Base-by-base conservation (phyloP, 2,329 filamentous ascomycete species). In the Penicillium sp. region DNA sequence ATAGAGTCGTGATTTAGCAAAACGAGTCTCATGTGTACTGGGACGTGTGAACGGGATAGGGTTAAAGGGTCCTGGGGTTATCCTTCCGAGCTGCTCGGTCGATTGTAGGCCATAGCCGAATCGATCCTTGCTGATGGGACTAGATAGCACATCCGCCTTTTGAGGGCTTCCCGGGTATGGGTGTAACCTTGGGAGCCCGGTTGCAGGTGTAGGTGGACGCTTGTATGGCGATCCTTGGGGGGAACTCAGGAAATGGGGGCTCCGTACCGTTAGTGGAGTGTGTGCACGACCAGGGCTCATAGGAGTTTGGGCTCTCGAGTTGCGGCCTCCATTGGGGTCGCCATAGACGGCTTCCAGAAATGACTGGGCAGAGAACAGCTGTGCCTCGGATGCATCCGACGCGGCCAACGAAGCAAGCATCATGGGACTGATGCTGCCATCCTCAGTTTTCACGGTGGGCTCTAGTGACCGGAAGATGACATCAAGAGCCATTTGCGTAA, bases 401-500 rank as follows among this genome's bases (percentile, higher is more conserved):
- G 83, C 79, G 46, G 83, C 82, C 10, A 96, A 77, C 1, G 89
- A 91, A 0, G 86, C 79, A 56, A 93, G 83, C 4, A 88, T 78
- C 1, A 80, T 73, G 1, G 82, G 78, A 12, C 81, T 79, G 3
- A 76, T 72, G 23, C 74, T 63, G 38, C 65, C 64, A 46, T 74
- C 74, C 23, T 78, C 73, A 44, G 88, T 82, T 57, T 87, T 82
- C 47, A 95, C 82, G 51, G 84, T 87, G 15, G 81, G 74, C 50
- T 82, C 83, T 44, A 95, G 82, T 39, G 88, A 92, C 55, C 86
- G 84, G 73, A 95, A 98, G 43, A 97, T 79, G 35, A 95, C 81
- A 64, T 97, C 92, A 47, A 98, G 84, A 0, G 89, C 82, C 63
- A 98, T 85, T 69, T 98, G 93, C 0, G 90, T 95, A 46, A 98